phyloP scores from a whole-genome alignment of 2,329 filamentous ascomycete genomes.

The Cercospora janseana region DNA sequence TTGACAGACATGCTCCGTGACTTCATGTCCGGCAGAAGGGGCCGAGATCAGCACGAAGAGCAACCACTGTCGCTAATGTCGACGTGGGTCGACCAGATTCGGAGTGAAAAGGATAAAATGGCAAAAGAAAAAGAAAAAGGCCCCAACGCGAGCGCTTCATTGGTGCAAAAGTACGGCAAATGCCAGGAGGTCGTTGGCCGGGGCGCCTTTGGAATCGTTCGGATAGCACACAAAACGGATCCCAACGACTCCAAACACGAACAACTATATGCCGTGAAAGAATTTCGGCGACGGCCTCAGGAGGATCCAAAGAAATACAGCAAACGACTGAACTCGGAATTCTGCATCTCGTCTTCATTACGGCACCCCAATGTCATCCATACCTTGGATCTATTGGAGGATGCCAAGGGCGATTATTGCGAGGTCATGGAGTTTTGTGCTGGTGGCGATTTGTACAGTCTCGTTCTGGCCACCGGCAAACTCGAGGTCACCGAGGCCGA shows the following conservation, averaged over 20 bases:
- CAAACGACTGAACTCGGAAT: constrained; percentile 94
- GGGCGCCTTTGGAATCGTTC: constrained; percentile 93
- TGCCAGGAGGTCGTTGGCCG: constrained; percentile 96
- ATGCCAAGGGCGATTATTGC: constrained; percentile 95
- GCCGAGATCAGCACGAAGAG: constrained; percentile 66
- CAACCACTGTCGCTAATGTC: constrained; percentile 89
- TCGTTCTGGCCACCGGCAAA: constrained; percentile 87
- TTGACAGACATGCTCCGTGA: constrained; percentile 86
- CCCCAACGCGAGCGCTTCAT: constrained; percentile 69
- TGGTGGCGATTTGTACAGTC: constrained; percentile 90
- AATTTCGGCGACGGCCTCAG: constrained; percentile 90
- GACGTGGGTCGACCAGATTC: constrained; percentile 91
- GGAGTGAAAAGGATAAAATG: constrained; percentile 76
- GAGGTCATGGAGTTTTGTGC: constrained; percentile 99
- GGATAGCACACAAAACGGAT: constrained; percentile 93
- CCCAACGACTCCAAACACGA: constrained; percentile 73
- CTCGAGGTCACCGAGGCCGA: constrained; percentile 90
- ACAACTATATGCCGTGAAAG: constrained; percentile 95
- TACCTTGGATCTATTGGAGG: constrained; percentile 90
- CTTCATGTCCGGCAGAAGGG: constrained; percentile 74
- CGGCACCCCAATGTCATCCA: constrained; percentile 98
- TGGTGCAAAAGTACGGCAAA: constrained; percentile 97
- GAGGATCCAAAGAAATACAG: constrained; percentile 97
- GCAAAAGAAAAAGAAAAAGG: constrained; percentile 74
- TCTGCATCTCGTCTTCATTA: constrained; percentile 95